Evolutionary conservation across 169 alveolate species (phyloP), one percentile per base, ranked within the genome.

Genomic region (Prorocentrum cordatum): DNA sequence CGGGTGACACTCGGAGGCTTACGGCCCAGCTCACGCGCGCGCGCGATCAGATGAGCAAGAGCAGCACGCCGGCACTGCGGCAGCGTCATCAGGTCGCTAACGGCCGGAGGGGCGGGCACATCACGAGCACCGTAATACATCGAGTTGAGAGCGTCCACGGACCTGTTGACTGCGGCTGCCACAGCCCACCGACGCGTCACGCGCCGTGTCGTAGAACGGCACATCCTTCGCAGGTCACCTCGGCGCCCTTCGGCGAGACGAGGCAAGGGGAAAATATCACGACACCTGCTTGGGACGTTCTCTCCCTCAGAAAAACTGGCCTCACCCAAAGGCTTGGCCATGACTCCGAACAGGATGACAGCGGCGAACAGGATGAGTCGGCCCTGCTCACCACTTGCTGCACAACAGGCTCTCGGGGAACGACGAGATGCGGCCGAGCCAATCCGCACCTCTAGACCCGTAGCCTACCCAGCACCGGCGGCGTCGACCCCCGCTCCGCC

Each of bases 211-310:
- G 24, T 20, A n/a, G 61, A 1, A 3, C 80, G 80, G 29, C 62
- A 20, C 61, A 68, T n/a, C 24, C 3, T 3, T 12, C 12, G 6
- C 4, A 12, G n/a, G 16, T 36, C 35, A 26, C n/a, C n/a, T n/a
- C n/a, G n/a, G n/a, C 39, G 2, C 35, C 24, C 36, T 2, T 1
- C 38, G 1, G 33, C 36, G 22, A 68, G 16, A 9, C 18, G 36
- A 7, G 80, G 80, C 80, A 68, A 38, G 62, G 80, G 80, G 20
- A 68, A 36, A 3, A 32, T 10, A n/a, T 68, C 80, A n/a, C 80
- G 32, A 5, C 2, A 29, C 80, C 4, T 12, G 32, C 62, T 6
- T 68, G 50, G 2, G 39, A 4, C 61, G 2, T 9, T 1, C 50
- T 36, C 61, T 33, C 80, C 7, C 33, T n/a, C n/a, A n/a, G 73